These are phyloP conservation scores for Aegilops umbellulata DNA, from an alignment of 176 grass and related monocot genomes.

Conservation along the genomic window DNA sequence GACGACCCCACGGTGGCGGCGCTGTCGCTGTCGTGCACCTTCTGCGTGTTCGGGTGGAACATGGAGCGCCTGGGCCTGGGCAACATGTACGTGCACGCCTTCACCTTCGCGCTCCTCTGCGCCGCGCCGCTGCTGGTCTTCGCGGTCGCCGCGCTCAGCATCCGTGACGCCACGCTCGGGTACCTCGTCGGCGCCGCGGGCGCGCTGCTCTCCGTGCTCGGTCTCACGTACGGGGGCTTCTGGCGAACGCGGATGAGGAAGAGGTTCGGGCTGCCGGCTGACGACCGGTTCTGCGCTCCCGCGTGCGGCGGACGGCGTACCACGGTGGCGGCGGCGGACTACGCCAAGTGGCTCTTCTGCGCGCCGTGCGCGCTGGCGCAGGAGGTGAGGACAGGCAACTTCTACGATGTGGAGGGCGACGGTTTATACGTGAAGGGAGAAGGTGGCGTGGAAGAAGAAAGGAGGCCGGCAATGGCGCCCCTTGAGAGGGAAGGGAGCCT, in stretches of 20 bases:
- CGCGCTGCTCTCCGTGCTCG: constrained; percentile 43
- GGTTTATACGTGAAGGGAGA: constrained; percentile 9
- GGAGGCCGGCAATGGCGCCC: constrained; percentile 15
- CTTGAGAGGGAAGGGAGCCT: constrained; percentile 44
- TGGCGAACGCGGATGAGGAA: constrained; percentile 48
- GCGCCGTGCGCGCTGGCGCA: constrained; percentile 63
- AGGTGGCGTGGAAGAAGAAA: neutral
- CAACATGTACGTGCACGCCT: constrained; percentile 75
- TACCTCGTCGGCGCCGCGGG: constrained; percentile 37
- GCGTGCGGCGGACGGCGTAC: constrained; percentile 4
- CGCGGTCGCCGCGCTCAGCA: constrained; percentile 48
- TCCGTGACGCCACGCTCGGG: constrained; percentile 32
- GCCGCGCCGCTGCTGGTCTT: constrained; percentile 60
- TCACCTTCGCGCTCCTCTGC: constrained; percentile 67
- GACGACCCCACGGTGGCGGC: constrained; percentile 55
- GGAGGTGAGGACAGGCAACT: constrained; percentile 64
- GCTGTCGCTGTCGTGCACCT: constrained; percentile 58
- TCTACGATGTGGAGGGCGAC: constrained; percentile 47
- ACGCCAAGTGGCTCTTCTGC: constrained; percentile 45
- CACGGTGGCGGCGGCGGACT: constrained; percentile 12
- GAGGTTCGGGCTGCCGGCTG: constrained; percentile 30
- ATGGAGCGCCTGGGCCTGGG: constrained; percentile 80
- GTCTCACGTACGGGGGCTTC: constrained; percentile 51
- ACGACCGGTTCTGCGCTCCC: neutral
- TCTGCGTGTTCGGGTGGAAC: constrained; percentile 86